Percentiles rank a stretch among this genome's conserved stretches.
Evolutionary conservation across 345 rosid genomes (phyloP).

Genomic region (Eucalyptus caleyi): DNA sequence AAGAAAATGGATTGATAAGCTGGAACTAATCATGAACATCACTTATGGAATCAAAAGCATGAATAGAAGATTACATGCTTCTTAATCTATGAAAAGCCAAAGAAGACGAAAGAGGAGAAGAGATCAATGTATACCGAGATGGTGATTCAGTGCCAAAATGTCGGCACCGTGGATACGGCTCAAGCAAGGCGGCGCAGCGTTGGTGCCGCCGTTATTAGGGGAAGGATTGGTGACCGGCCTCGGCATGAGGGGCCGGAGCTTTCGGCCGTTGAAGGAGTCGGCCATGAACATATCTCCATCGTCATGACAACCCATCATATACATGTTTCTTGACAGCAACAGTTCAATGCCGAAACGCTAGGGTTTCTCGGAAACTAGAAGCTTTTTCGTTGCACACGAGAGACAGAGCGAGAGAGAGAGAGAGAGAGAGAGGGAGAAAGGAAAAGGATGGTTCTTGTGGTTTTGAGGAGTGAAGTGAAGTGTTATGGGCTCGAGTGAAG

Average conservation of each 20-base stretch:
- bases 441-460: neutral
- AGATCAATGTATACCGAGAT: conserved; percentile 19
- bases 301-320: conserved; percentile 89
- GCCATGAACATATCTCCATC: conserved; percentile 49
- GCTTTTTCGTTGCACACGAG: neutral
- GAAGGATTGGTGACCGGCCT: conserved; percentile 35
- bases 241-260: conserved; percentile 76
- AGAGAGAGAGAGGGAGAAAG: neutral
- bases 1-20: neutral
- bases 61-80: neutral
- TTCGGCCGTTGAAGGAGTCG: conserved; percentile 49
- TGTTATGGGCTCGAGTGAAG: neutral
- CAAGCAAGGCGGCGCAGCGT: conserved; percentile 7
- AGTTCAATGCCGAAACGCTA: neutral
- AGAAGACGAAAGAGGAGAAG: neutral
- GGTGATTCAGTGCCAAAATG: conserved; percentile 49
- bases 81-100: neutral
- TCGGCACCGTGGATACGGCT: conserved; percentile 26
- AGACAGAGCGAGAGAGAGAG: neutral
- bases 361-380: neutral
- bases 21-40: neutral
- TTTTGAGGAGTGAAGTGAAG: neutral
- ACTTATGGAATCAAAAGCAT: neutral
- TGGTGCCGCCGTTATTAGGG: neutral
- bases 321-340: conserved; percentile 21